Conservation (phyloP, 2,329 filamentous ascomycete genomes). For the Aspergillus amoenus region DNA sequence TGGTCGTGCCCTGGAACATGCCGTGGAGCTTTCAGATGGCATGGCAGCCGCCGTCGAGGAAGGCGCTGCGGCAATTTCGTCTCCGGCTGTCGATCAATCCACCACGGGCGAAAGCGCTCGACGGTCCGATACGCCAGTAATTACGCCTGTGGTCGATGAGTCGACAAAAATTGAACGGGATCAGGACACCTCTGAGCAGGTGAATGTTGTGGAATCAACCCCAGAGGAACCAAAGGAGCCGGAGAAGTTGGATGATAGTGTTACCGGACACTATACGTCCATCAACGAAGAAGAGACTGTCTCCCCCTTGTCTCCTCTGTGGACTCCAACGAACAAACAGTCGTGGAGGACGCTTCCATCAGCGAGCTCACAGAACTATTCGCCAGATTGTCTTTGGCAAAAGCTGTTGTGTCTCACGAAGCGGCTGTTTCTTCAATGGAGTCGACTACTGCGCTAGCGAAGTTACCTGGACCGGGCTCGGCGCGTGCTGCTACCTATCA, state of each 20-base stretch:
- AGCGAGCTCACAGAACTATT: constrained; percentile 8
- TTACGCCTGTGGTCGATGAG: constrained; percentile 1
- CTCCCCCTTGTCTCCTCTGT: constrained; percentile 8
- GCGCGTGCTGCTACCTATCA: not conserved
- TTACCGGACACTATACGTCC: not conserved
- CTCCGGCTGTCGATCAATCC: not conserved
- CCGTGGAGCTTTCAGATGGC: not conserved
- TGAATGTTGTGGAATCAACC: constrained; percentile 14
- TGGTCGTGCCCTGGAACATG: not conserved
- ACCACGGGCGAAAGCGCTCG: not conserved
- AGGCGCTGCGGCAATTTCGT: not conserved
- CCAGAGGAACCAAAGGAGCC: constrained; percentile 5
- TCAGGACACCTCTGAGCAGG: constrained; percentile 12
- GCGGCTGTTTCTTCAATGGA: constrained; percentile 10
- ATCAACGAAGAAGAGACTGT: constrained; percentile 1
- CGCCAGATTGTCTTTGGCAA: constrained; percentile 9
- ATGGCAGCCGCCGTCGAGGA: not conserved
- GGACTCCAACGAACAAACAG: constrained; percentile 12
- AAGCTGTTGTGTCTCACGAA: constrained; percentile 8
- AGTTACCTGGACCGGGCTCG: constrained; percentile 10
- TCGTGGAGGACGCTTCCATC: constrained; percentile 13
- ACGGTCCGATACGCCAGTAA: not conserved
- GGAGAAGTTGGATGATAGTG: not conserved
- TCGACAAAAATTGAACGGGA: not conserved
- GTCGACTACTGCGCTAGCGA: constrained; percentile 9